Percentiles rank a stretch among this genome's conserved stretches.
Evolutionary conservation across 2,329 filamentous ascomycete species (phyloP).

Genomic region (Colletotrichum ledebouriae): DNA sequence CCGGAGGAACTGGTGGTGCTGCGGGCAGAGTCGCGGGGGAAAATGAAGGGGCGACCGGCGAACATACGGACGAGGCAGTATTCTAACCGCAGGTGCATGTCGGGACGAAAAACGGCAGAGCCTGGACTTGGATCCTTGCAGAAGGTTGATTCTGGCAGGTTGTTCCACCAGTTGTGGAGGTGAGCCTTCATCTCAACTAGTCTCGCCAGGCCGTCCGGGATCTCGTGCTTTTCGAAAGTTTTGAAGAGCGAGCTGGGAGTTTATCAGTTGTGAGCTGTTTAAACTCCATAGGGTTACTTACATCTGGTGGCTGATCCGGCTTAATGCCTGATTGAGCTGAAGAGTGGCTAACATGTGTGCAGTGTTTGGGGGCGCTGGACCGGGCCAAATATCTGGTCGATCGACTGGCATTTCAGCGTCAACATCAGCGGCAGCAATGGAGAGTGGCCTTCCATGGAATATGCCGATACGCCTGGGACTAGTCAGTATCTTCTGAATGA

Average conservation of each 20-base stretch:
- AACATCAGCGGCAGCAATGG: constrained; percentile 64
- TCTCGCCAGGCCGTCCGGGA: constrained; percentile 50
- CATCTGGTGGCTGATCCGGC: constrained; percentile 56
- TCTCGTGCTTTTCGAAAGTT: constrained; percentile 50
- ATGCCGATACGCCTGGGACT: constrained; percentile 64
- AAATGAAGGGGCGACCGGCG: constrained; percentile 66
- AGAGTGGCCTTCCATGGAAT: constrained; percentile 68
- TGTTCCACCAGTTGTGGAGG: constrained; percentile 56
- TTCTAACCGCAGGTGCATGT: constrained; percentile 65
- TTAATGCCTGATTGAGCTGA: constrained; percentile 53
- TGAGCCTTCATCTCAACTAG: constrained; percentile 54
- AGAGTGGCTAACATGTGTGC: constrained; percentile 61
- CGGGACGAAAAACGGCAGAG: constrained; percentile 59
- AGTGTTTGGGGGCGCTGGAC: constrained; percentile 57
- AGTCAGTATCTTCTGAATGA: constrained; percentile 17
- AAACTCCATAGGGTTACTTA: constrained; percentile 39
- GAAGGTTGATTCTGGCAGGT: constrained; percentile 50
- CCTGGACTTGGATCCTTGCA: constrained; percentile 56
- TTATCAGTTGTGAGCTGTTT: constrained; percentile 15
- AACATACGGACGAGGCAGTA: constrained; percentile 68
- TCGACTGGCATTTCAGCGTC: constrained; percentile 66
- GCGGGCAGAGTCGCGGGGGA: constrained; percentile 51
- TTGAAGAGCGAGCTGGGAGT: constrained; percentile 51
- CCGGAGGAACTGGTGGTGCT: constrained; percentile 49
- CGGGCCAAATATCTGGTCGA: constrained; percentile 57